Percentiles rank a stretch among this genome's conserved stretches.
Conservation (phyloP, 202 grass and related monocot genomes). For the Elaeis oleifera region DNA sequence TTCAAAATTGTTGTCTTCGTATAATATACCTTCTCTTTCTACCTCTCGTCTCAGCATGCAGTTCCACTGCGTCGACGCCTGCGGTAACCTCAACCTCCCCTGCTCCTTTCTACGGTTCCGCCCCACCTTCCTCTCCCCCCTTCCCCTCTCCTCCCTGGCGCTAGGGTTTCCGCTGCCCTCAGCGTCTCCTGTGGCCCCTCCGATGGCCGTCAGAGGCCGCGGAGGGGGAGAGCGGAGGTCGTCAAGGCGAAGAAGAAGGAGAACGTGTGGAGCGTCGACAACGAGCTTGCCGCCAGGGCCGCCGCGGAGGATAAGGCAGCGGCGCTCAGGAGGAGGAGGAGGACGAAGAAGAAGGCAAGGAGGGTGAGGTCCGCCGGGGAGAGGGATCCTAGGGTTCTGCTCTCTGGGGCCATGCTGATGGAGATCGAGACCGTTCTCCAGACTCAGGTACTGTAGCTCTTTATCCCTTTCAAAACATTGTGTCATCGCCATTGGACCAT, state of each 20-base stretch:
- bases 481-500: too few relatives aligned
- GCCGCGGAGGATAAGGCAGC: slow-evolving; percentile 1
- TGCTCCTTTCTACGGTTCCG: neutral
- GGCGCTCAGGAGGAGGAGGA: slow-evolving; percentile 25
- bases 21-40: too few relatives aligned
- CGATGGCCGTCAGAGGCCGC: neutral
- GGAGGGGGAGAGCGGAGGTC: slow-evolving; percentile 10
- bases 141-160: neutral
- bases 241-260: slow-evolving; percentile 55
- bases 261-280: slow-evolving; percentile 91
- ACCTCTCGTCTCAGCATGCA: slow-evolving; percentile 40
- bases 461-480: neutral
- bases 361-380: slow-evolving; percentile 18
- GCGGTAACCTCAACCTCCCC: slow-evolving; percentile 25
- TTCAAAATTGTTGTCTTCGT: too few relatives aligned
- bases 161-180: neutral
- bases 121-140: neutral
- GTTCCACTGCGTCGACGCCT: slow-evolving; percentile 47
- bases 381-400: slow-evolving; percentile 43
- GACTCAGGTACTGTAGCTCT: slow-evolving; percentile 45
- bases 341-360: slow-evolving; percentile 23
- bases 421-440: slow-evolving; percentile 90
- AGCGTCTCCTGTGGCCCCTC: slow-evolving; percentile 11
- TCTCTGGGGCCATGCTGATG: slow-evolving; percentile 81
- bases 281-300: slow-evolving; percentile 37